Evolutionary conservation across 176 grass and related monocot species (phyloP).

Genomic region (Oryza longistaminata): DNA sequence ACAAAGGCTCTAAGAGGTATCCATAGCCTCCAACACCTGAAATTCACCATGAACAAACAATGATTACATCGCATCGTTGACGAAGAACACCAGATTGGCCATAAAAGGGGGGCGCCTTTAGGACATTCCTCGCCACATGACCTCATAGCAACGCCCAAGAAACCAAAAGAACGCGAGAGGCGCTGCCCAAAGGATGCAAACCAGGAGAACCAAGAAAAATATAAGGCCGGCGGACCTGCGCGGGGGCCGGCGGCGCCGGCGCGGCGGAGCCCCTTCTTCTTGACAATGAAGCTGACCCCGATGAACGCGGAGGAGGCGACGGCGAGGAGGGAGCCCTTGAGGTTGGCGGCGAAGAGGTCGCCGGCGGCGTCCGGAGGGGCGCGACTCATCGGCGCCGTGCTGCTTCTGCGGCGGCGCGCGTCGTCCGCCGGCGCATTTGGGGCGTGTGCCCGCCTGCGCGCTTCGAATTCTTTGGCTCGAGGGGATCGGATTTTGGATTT

Average conservation of each 20-base stretch:
- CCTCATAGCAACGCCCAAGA: constrained; percentile 20
- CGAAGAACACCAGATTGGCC: constrained; percentile 10
- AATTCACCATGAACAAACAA: constrained; percentile 21
- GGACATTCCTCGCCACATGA: background rate
- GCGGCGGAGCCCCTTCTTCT: constrained; percentile 94
- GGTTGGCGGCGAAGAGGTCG: constrained; percentile 75
- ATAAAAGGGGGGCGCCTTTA: constrained; percentile 18
- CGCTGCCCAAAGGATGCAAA: background rate
- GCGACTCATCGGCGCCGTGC: constrained; percentile 44
- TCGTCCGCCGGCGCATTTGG: constrained; percentile 28
- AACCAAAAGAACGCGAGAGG: constrained; percentile 35
- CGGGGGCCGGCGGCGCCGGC: constrained; percentile 65
- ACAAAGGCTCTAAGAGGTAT: constrained; percentile 84
- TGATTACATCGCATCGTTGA: constrained; percentile 6
- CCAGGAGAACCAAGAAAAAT: constrained; percentile 24
- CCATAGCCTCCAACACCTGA: constrained; percentile 89
- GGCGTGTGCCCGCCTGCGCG: constrained; percentile 38
- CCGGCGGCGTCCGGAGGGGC: constrained; percentile 19
- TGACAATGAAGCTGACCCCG: constrained; percentile 98
- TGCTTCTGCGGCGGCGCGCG: background rate
- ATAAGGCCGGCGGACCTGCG: constrained; percentile 48
- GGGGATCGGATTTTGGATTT: constrained; percentile 15
- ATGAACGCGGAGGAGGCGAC: constrained; percentile 89
- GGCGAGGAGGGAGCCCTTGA: constrained; percentile 81
- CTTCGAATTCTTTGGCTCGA: background rate